Evolutionary conservation across 352 stramenopile genomes (phyloP).

Genomic region (Globisporangium uncinulatum): DNA sequence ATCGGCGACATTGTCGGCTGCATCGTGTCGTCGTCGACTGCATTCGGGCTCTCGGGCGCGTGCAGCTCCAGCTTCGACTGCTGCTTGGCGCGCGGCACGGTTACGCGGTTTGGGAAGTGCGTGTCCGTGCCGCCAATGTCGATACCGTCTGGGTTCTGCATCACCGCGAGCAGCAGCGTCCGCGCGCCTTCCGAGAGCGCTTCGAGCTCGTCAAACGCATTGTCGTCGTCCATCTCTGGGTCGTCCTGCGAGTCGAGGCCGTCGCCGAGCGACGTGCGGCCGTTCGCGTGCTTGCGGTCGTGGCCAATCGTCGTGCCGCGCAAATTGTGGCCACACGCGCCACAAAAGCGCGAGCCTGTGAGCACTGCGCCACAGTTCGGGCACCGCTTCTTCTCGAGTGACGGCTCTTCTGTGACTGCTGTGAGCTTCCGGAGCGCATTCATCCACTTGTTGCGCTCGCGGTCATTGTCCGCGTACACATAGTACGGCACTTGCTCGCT

Average conservation of each 20-base stretch:
- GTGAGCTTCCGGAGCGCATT: constrained; percentile 78
- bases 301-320: constrained; percentile 67
- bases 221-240: constrained; percentile 70
- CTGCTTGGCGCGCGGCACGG: neutral
- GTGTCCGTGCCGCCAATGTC: constrained; percentile 64
- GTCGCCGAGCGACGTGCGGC: constrained; percentile 23
- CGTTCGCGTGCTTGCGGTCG: constrained; percentile 18
- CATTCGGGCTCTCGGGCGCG: constrained; percentile 9
- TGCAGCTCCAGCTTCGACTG: constrained; percentile 7
- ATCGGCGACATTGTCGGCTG: constrained; percentile 10
- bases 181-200: constrained; percentile 80
- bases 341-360: constrained; percentile 84
- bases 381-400: constrained; percentile 80
- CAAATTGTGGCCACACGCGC: constrained; percentile 83
- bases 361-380: constrained; percentile 80
- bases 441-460: constrained; percentile 87
- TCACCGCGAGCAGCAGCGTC: constrained; percentile 80
- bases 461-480: constrained; percentile 86
- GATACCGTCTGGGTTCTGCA: constrained; percentile 82
- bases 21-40: neutral
- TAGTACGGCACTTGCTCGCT: constrained; percentile 88
- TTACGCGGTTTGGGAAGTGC: constrained; percentile 28
- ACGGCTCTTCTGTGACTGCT: constrained; percentile 56
- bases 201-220: constrained; percentile 84
- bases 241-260: constrained; percentile 52